Conservation (phyloP, 2,329 filamentous ascomycete genomes). For the Cercospora beticola region DNA sequence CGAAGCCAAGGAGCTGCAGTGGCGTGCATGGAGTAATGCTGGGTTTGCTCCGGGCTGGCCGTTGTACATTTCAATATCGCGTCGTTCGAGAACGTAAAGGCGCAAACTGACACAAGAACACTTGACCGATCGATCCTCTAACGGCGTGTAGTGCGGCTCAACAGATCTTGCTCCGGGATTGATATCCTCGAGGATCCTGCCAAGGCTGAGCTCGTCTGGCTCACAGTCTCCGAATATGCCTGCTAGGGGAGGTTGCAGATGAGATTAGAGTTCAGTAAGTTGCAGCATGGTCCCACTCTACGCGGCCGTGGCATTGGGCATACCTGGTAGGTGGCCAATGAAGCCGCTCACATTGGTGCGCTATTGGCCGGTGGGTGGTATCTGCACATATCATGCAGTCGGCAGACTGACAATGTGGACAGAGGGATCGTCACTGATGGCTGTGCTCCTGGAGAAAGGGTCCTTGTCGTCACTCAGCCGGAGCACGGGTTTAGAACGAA, state of each 20-base stretch:
- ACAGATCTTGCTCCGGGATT: not conserved
- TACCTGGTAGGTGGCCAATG: not conserved
- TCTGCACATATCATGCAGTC: slow-evolving; percentile 1
- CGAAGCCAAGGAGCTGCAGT: not conserved
- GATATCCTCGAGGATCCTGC: not conserved
- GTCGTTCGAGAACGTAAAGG: slow-evolving; percentile 6
- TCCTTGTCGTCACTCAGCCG: slow-evolving; percentile 5
- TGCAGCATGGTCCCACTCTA: not conserved
- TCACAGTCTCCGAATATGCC: slow-evolving; percentile 4
- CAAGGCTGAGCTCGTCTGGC: not conserved
- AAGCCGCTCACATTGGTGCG: not conserved
- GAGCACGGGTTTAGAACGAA: not conserved
- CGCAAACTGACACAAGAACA: not conserved
- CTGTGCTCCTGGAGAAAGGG: not conserved
- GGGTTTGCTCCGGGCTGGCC: not conserved
- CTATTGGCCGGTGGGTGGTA: not conserved
- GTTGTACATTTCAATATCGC: not conserved
- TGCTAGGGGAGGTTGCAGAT: not conserved
- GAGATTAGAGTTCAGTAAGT: not conserved
- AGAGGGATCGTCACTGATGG: not conserved
- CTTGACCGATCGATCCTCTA: not conserved
- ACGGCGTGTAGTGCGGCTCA: not conserved
- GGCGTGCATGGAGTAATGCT: not conserved
- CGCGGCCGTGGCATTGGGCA: not conserved
- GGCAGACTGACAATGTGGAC: not conserved